Evolutionary conservation across 75 land plant genomes (phyloP), one percentile per base, ranked within the genome.

Genomic region (Adiantum capillusveneris): DNA sequence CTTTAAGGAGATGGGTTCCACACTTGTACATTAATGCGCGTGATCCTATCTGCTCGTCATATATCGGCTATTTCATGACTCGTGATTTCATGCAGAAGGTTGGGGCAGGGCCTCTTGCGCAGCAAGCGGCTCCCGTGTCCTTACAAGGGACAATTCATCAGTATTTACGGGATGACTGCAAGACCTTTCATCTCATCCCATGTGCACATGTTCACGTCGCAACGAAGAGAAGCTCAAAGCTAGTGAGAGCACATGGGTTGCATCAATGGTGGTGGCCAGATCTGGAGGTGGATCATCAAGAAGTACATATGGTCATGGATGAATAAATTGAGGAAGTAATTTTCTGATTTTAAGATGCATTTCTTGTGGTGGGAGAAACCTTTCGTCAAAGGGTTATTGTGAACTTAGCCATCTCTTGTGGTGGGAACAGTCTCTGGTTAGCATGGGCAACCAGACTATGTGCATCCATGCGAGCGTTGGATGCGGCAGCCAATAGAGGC

Each of bases 201-300:
- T 83, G 79, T 11, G 86, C 86, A 22, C 62, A 52, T 25, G 34
- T 83, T 14, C 64, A 52, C 1, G 48, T 70, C 2, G 49, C 55
- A 60, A 75, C 79, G 0, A 81, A 76, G 44, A 84, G 82, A 13
- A 74, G 80, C 0, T 71, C 67, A 63, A 81, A 79, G 67, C 78
- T 80, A n/a, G 70, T 67, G 27, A 14, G 53, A 22, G 78, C 87
- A 0, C 87, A 84, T 67, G 80, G 84, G 0, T 68, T 84, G 56
- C 75, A 77, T 25, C 87, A 84, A 34, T 84, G 87, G 87, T 84
- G 80, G 86, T 56, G 60, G 18, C 69, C 66, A 21, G 75, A 76
- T 7, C 42, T 39, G 7, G 42, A 39, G n/a, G n/a, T n/a, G n/a
- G n/a, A n/a, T n/a, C n/a, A n/a, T n/a, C n/a, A n/a, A n/a, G n/a